These are phyloP conservation scores for Paecilomyces dactylethromorphus DNA, from an alignment of 2,329 filamentous ascomycete genomes.

Conservation along the genomic window DNA sequence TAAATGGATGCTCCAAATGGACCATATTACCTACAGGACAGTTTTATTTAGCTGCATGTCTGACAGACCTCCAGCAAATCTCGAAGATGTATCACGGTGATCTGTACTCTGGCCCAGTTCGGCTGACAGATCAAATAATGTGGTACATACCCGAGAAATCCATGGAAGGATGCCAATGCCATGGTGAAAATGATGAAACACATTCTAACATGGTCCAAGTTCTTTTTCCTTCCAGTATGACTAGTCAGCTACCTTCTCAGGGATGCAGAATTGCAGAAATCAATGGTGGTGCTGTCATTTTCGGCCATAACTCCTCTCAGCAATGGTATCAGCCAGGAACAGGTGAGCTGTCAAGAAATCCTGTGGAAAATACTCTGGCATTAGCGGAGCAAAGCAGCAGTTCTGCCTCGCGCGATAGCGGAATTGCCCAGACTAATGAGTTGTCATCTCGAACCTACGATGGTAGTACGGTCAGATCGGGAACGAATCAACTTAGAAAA, in stretches of 20 bases:
- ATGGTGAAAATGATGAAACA: not conserved
- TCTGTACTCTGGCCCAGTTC: constrained; percentile 7
- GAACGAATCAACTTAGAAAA: too few relatives aligned
- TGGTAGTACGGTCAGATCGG: too few relatives aligned
- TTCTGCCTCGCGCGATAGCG: too few relatives aligned
- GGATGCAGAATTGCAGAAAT: not conserved
- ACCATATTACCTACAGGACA: constrained; percentile 15
- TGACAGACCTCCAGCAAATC: too few relatives aligned
- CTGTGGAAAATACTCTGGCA: too few relatives aligned
- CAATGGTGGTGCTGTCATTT: constrained; percentile 4
- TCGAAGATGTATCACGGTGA: constrained; percentile 8
- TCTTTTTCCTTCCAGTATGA: constrained; percentile 5
- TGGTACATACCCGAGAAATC: constrained; percentile 8
- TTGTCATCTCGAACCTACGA: too few relatives aligned
- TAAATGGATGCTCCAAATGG: constrained; percentile 17
- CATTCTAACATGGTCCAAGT: constrained; percentile 3
- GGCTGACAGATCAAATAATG: constrained; percentile 9
- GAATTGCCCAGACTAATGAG: too few relatives aligned
- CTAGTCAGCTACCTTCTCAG: not conserved
- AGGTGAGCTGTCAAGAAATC: constrained; percentile 6
- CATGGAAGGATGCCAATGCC: constrained; percentile 1
- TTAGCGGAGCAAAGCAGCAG: too few relatives aligned
- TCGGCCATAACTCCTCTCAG: constrained; percentile 10
- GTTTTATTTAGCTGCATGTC: constrained; percentile 20
- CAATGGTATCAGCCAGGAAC: constrained; percentile 12